A percentile compares a stretch with the other conserved stretches of the same genome.
Conservation (phyloP, 2,329 filamentous ascomycete species). For the Aspergillus latus region DNA sequence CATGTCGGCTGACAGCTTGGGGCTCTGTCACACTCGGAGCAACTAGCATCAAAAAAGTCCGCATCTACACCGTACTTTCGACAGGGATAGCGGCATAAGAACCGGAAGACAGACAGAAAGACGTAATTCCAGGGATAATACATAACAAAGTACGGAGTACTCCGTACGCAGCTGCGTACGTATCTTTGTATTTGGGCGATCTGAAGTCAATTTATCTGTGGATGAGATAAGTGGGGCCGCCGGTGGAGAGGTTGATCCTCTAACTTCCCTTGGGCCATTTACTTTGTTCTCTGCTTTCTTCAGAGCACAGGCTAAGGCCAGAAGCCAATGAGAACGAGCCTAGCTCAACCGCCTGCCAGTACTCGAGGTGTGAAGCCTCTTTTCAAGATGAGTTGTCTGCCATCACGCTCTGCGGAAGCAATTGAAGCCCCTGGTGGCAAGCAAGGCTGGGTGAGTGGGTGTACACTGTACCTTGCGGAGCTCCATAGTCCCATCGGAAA, state of each 20-base stretch:
- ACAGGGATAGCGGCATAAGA: neutral
- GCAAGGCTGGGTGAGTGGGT: neutral
- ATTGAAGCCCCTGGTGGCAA: conserved; percentile 9
- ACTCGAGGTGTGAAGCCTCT: no score
- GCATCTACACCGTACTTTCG: conserved; percentile 1
- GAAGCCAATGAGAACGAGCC: no score
- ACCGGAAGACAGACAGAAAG: neutral
- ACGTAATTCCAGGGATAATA: neutral
- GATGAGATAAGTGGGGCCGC: neutral
- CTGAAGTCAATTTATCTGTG: neutral
- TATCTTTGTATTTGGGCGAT: no score
- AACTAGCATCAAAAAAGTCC: neutral
- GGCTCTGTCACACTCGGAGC: neutral
- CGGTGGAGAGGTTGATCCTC: conserved; percentile 2
- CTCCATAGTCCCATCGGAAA: conserved; percentile 29
- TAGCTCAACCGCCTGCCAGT: no score
- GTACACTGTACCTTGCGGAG: conserved; percentile 3
- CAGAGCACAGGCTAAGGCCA: neutral
- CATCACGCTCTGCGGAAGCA: neutral
- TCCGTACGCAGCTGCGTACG: no score
- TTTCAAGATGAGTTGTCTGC: neutral
- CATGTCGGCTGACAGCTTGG: neutral
- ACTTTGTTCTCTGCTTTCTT: neutral
- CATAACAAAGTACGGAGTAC: neutral
- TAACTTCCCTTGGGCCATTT: neutral